phyloP scores from a whole-genome alignment of 495 filamentous ascomycete genomes.

The Letharia lupina region DNA sequence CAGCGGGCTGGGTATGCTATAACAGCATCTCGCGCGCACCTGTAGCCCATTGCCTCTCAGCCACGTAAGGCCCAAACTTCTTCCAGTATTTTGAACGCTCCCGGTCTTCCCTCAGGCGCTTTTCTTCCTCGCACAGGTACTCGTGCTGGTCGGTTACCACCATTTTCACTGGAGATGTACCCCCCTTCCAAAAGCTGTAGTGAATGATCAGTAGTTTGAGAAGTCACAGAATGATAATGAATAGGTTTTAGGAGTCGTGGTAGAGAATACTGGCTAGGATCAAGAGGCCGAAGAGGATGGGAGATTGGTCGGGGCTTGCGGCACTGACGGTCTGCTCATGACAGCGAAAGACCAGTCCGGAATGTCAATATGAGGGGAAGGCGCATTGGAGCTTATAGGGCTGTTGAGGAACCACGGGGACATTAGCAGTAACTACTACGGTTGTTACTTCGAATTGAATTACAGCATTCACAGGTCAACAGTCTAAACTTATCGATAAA shows the following conservation, averaged over 20 bases:
- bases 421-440: no score
- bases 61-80: slow-evolving; percentile 36
- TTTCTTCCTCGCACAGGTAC: slow-evolving; percentile 79
- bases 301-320: neutral
- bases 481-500: no score
- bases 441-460: no score
- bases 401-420: no score
- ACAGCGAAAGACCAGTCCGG: neutral
- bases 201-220: neutral
- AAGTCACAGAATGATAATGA: neutral
- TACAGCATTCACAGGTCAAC: no score
- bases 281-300: neutral
- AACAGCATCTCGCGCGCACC: slow-evolving; percentile 37
- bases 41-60: slow-evolving; percentile 81
- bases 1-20: neutral
- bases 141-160: slow-evolving; percentile 79
- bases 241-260: neutral
- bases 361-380: neutral
- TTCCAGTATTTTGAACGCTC: slow-evolving; percentile 85
- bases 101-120: slow-evolving; percentile 75
- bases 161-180: slow-evolving; percentile 42
- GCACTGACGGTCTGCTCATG: neutral
- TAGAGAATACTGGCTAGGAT: neutral
- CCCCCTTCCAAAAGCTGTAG: neutral
- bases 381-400: neutral